Percentiles rank a stretch among this genome's conserved stretches.
Conservation (phyloP, 2,329 filamentous ascomycete genomes). For the Daldinia sp. region DNA sequence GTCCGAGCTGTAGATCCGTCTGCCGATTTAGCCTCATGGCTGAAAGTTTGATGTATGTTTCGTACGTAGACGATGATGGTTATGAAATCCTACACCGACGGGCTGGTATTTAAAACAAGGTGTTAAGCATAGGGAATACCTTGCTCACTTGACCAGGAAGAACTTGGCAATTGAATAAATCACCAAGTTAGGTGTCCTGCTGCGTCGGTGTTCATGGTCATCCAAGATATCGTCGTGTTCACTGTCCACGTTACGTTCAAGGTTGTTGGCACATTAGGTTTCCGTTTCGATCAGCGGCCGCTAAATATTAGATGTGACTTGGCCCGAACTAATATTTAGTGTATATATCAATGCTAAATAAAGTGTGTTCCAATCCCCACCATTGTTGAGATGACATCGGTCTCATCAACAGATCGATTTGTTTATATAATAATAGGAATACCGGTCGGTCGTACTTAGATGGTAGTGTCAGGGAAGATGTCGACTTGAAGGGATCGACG, state of each 20-base stretch:
- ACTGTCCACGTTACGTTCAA: no score
- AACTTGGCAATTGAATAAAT: neutral
- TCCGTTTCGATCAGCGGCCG: constrained; percentile 12
- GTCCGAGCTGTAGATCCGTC: constrained; percentile 16
- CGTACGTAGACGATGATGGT: neutral
- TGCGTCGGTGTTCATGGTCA: constrained; percentile 15
- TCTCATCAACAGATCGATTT: constrained; percentile 6
- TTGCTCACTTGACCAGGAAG: constrained; percentile 2
- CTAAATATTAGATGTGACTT: constrained; percentile 4
- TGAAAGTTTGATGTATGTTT: constrained; percentile 8
- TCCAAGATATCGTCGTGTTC: constrained; percentile 7
- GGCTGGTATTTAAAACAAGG: neutral
- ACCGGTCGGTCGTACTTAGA: neutral
- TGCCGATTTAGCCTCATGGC: neutral
- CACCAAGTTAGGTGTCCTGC: constrained; percentile 2
- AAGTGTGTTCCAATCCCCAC: constrained; percentile 1
- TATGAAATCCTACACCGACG: neutral
- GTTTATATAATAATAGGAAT: constrained; percentile 8
- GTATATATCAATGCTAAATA: neutral
- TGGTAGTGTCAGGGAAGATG: constrained; percentile 11
- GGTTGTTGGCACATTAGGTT: constrained; percentile 21
- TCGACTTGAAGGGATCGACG: constrained; percentile 21
- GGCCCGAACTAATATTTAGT: neutral
- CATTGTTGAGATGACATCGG: constrained; percentile 18
- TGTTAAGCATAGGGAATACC: neutral